phyloP scores from a whole-genome alignment of 192 early-diverging fungal genomes.

The Backusella luteola region DNA sequence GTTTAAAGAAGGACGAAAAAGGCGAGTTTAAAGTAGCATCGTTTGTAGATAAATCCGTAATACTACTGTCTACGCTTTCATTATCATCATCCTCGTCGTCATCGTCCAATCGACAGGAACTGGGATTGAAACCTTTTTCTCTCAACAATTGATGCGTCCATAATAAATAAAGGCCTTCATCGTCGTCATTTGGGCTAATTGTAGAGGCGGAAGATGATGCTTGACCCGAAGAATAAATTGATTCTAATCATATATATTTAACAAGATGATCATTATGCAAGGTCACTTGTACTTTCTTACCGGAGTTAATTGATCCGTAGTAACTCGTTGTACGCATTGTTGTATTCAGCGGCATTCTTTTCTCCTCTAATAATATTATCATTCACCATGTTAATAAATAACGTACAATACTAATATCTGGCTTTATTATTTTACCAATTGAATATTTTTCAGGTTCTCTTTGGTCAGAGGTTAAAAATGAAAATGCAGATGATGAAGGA shows the following conservation, averaged over 20 bases:
- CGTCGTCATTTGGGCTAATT: conserved; percentile 8
- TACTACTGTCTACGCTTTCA: conserved; percentile 1
- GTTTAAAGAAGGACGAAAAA: not conserved
- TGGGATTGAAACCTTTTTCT: conserved; percentile 22
- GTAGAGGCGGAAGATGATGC: not conserved
- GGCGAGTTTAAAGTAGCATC: not conserved
- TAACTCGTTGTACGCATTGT: not conserved
- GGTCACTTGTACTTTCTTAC: not conserved
- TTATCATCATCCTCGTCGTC: conserved; percentile 9
- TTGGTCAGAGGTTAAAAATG: not conserved
- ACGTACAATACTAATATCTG: not conserved
- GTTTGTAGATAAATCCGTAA: not conserved
- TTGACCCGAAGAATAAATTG: not conserved
- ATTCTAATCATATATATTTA: not conserved
- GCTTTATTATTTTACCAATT: not conserved
- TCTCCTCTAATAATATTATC: not conserved
- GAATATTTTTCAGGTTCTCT: not conserved
- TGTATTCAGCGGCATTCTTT: not conserved
- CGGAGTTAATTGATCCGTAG: not conserved
- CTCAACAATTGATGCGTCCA: conserved; percentile 21
- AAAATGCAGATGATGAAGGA: not conserved
- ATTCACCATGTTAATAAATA: not conserved
- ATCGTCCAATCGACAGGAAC: conserved; percentile 3
- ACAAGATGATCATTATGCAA: not conserved
- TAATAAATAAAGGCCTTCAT: conserved; percentile 24